A percentile compares a stretch with the other conserved stretches of the same genome.
Evolutionary conservation across 179 eudicot genomes (phyloP).

Genomic region (Actinidia polygama): DNA sequence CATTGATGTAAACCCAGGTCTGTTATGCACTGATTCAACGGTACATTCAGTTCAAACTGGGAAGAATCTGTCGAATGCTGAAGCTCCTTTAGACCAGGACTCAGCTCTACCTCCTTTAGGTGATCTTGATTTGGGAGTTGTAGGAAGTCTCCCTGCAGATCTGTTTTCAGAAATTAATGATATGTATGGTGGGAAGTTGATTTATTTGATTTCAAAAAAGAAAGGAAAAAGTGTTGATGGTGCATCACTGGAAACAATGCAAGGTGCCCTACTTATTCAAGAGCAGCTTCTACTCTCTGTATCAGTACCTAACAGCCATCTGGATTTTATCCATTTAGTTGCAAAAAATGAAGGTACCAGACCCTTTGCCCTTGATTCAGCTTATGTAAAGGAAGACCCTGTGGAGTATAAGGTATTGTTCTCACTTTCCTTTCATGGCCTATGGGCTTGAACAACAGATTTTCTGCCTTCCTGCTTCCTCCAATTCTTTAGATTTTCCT

Average conservation of each 20-base stretch:
- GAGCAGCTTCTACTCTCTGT: neutral
- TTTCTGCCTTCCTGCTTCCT: slow-evolving; percentile 9
- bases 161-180: slow-evolving; percentile 79
- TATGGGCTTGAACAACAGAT: neutral
- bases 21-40: slow-evolving; percentile 25
- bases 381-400: slow-evolving; percentile 2
- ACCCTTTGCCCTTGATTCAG: slow-evolving; percentile 2
- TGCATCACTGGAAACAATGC: slow-evolving; percentile 27
- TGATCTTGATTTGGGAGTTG: slow-evolving; percentile 83
- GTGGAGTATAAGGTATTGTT: slow-evolving; percentile 39
- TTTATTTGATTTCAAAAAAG: slow-evolving; percentile 47
- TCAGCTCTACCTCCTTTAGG: slow-evolving; percentile 49
- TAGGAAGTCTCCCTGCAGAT: slow-evolving; percentile 87
- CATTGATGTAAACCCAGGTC: slow-evolving; percentile 33
- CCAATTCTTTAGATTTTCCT: neutral
- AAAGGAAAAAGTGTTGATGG: slow-evolving; percentile 42
- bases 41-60: slow-evolving; percentile 28
- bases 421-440: slow-evolving; percentile 16
- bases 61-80: slow-evolving; percentile 33
- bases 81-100: slow-evolving; percentile 29
- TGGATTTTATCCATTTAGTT: slow-evolving; percentile 33
- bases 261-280: slow-evolving; percentile 31
- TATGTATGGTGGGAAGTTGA: slow-evolving; percentile 76
- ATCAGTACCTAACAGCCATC: slow-evolving; percentile 24
- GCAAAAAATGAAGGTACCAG: slow-evolving; percentile 19